A percentile compares a stretch with the other conserved stretches of the same genome.
Conservation (phyloP, 2,329 filamentous ascomycete species). For the Parastagonospora avenae region DNA sequence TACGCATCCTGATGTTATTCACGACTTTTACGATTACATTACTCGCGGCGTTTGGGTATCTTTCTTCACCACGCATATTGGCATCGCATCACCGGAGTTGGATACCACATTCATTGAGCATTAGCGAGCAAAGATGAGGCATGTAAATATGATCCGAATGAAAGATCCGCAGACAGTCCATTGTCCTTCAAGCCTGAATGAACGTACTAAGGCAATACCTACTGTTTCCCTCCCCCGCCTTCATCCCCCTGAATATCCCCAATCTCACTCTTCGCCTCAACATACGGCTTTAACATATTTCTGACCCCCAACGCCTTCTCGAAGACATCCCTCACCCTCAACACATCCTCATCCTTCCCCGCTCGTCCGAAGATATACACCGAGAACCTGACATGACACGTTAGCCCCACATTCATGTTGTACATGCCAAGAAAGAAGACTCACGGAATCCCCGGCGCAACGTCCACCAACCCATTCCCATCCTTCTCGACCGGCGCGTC, state of each 20-base stretch:
- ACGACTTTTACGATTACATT: neutral
- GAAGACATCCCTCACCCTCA: slow-evolving; percentile 8
- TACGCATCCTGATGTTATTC: neutral
- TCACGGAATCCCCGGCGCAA: slow-evolving; percentile 58
- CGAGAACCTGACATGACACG: slow-evolving; percentile 5
- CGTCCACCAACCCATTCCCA: slow-evolving; percentile 12
- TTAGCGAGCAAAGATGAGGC: too few relatives aligned
- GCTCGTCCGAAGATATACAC: slow-evolving; percentile 10
- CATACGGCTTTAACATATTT: slow-evolving; percentile 3
- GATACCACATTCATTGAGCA: neutral
- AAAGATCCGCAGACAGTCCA: too few relatives aligned
- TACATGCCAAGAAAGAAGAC: neutral
- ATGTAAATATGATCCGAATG: too few relatives aligned
- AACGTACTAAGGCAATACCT: too few relatives aligned
- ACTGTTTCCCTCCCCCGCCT: neutral
- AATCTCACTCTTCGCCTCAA: slow-evolving; percentile 1
- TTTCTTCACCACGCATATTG: neutral
- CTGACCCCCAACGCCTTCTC: neutral
- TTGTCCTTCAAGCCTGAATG: too few relatives aligned
- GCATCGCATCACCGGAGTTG: neutral
- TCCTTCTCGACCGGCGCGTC: slow-evolving; percentile 51
- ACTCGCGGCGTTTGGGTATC: neutral
- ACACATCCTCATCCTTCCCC: slow-evolving; percentile 1
- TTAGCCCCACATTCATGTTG: neutral
- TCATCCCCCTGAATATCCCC: neutral